Conservation (phyloP, 2,329 filamentous ascomycete species). For the Hypoxylon sp. region DNA sequence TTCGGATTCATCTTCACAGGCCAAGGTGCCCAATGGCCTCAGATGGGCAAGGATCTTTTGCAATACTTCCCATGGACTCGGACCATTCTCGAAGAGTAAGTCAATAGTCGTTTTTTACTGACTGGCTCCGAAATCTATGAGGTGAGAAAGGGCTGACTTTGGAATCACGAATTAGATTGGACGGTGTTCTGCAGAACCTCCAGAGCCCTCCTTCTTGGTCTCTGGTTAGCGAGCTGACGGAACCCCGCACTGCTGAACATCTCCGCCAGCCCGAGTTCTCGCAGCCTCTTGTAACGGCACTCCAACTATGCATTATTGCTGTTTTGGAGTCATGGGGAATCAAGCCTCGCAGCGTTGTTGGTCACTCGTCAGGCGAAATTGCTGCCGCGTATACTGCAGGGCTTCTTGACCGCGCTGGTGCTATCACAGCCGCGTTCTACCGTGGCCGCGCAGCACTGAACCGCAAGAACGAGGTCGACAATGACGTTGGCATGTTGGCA, state of each 20-base stretch:
- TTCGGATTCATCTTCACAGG: constrained; percentile 47
- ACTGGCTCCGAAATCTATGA: not conserved
- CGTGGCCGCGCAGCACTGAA: constrained; percentile 32
- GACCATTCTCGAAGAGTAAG: constrained; percentile 29
- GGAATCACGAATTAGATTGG: constrained; percentile 24
- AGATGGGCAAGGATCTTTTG: constrained; percentile 44
- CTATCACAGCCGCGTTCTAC: constrained; percentile 40
- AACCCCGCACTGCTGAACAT: constrained; percentile 28
- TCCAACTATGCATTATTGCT: constrained; percentile 34
- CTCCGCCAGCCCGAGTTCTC: constrained; percentile 45
- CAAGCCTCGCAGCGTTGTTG: constrained; percentile 25
- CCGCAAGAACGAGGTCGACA: not conserved
- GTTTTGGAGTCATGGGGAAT: constrained; percentile 39
- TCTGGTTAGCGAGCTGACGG: constrained; percentile 45
- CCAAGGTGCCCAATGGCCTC: constrained; percentile 49
- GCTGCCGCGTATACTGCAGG: constrained; percentile 41
- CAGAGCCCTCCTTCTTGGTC: constrained; percentile 43
- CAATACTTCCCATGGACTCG: constrained; percentile 17
- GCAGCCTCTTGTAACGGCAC: constrained; percentile 42
- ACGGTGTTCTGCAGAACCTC: constrained; percentile 34
- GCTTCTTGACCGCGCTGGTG: constrained; percentile 10
- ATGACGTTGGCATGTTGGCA: constrained; percentile 43
- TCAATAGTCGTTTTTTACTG: not conserved
- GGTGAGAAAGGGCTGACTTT: not conserved
- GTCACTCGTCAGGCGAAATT: constrained; percentile 48